Evolutionary conservation across 257 asterid species (phyloP).

Genomic region (Gynochthodes officinalis): DNA sequence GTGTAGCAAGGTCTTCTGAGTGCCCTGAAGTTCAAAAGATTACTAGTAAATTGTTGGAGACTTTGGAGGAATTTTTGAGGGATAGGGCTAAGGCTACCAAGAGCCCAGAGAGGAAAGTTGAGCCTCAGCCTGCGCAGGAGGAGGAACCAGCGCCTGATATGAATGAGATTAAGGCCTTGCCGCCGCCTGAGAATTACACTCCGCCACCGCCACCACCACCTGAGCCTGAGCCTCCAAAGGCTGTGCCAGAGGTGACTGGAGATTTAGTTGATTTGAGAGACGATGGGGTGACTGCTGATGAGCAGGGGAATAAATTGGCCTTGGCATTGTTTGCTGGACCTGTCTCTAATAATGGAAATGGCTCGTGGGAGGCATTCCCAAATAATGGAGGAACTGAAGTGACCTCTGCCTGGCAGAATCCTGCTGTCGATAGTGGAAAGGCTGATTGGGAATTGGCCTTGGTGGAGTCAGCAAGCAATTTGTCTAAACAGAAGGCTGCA

Average conservation of each 20-base stretch:
- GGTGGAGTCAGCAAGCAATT: constrained; percentile 70
- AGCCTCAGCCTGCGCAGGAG: constrained; percentile 35
- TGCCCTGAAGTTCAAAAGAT: constrained; percentile 74
- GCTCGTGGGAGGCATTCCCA: constrained; percentile 84
- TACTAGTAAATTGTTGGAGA: constrained; percentile 64
- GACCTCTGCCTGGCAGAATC: constrained; percentile 90
- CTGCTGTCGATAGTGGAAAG: constrained; percentile 73
- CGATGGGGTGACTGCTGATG: constrained; percentile 70
- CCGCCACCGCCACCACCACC: constrained; percentile 64
- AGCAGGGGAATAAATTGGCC: constrained; percentile 74
- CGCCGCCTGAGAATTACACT: constrained; percentile 58
- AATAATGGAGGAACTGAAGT: constrained; percentile 48
- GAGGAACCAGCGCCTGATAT: constrained; percentile 51
- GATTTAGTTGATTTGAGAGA: constrained; percentile 76
- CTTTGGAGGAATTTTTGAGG: constrained; percentile 81
- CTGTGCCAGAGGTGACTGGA: constrained; percentile 39
- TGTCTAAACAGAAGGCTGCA: constrained; percentile 63
- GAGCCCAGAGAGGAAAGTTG: constrained; percentile 65
- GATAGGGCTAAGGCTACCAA: constrained; percentile 66
- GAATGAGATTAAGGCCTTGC: constrained; percentile 77
- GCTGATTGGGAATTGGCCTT: constrained; percentile 89
- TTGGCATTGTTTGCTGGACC: constrained; percentile 78
- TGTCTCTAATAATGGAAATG: constrained; percentile 39
- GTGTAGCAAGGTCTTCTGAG: constrained; percentile 64
- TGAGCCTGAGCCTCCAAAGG: constrained; percentile 56